phyloP scores from a whole-genome alignment of 768 basidiomycete genomes.

The Suillus alpinus region DNA sequence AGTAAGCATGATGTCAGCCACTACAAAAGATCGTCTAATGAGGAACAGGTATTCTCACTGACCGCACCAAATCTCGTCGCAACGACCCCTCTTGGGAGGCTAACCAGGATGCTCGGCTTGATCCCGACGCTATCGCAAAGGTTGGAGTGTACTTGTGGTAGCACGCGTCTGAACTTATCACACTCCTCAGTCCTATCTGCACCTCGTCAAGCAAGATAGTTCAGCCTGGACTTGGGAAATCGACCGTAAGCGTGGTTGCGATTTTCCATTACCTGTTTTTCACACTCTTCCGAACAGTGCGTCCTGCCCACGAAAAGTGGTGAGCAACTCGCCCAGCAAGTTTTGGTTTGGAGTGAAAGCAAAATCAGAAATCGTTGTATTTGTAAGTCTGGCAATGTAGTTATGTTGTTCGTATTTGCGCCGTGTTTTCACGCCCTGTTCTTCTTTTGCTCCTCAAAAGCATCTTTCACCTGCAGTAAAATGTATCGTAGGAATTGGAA shows the following conservation, averaged over 20 bases:
- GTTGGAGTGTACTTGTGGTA: slow-evolving; percentile 33
- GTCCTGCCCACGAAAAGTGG: slow-evolving; percentile 56
- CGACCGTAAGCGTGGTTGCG: slow-evolving; percentile 50
- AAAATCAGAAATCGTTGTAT: background rate
- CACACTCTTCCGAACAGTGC: slow-evolving; percentile 30
- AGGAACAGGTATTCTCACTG: slow-evolving; percentile 19
- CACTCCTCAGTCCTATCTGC: slow-evolving; percentile 55
- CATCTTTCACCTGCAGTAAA: slow-evolving; percentile 40
- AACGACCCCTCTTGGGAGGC: slow-evolving; percentile 39
- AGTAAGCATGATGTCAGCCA: background rate
- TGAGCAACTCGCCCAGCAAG: slow-evolving; percentile 18
- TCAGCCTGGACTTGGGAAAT: slow-evolving; percentile 81
- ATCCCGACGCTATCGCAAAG: slow-evolving; percentile 67
- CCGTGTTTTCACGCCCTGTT: background rate
- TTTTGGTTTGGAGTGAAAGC: background rate
- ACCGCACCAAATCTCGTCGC: slow-evolving; percentile 27
- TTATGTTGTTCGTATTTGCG: background rate
- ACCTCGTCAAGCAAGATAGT: slow-evolving; percentile 64
- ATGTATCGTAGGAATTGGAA: background rate
- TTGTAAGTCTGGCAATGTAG: background rate
- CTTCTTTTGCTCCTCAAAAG: slow-evolving; percentile 46
- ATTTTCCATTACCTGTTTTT: background rate
- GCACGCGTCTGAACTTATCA: background rate
- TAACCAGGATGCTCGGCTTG: slow-evolving; percentile 48
- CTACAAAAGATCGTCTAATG: background rate